Conservation (phyloP, 2,329 filamentous ascomycete genomes). For the Dryadomyces quercus-mongolicae region DNA sequence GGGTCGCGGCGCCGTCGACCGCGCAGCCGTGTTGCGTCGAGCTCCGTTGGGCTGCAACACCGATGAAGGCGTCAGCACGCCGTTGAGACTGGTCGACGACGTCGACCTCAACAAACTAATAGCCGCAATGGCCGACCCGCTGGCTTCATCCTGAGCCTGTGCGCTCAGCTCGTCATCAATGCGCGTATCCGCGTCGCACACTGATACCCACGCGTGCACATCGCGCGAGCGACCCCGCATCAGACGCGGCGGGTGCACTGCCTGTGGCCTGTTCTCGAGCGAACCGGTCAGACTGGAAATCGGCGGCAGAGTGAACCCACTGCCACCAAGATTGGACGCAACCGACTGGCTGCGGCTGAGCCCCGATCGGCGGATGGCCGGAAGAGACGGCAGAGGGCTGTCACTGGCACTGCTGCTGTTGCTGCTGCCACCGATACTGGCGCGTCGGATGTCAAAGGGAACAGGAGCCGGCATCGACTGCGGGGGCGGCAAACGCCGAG, state of each 20-base stretch:
- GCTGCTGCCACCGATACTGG: constrained; percentile 1
- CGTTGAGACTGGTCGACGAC: constrained; percentile 30
- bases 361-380: constrained; percentile 35
- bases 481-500: constrained; percentile 43
- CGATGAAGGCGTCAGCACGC: constrained; percentile 20
- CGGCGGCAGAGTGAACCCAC: constrained; percentile 40
- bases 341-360: constrained; percentile 64
- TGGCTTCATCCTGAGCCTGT: constrained; percentile 71
- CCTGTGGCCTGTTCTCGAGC: constrained; percentile 9
- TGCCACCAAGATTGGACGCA: constrained; percentile 33
- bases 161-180: constrained; percentile 58
- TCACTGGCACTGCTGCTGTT: constrained; percentile 18
- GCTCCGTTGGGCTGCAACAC: constrained; percentile 42
- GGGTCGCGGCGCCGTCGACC: constrained; percentile 18
- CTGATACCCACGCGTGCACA: constrained; percentile 82
- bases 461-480: constrained; percentile 14
- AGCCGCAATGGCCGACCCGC: constrained; percentile 66
- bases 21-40: constrained; percentile 49
- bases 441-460: constrained; percentile 1
- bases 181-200: constrained; percentile 67
- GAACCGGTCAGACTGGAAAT: constrained; percentile 39
- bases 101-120: constrained; percentile 71
- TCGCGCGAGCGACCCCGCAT: constrained; percentile 69
- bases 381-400: constrained; percentile 30
- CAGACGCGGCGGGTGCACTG: constrained; percentile 29